Conservation (phyloP, 768 basidiomycete species). For the Naganishia onofrii region DNA sequence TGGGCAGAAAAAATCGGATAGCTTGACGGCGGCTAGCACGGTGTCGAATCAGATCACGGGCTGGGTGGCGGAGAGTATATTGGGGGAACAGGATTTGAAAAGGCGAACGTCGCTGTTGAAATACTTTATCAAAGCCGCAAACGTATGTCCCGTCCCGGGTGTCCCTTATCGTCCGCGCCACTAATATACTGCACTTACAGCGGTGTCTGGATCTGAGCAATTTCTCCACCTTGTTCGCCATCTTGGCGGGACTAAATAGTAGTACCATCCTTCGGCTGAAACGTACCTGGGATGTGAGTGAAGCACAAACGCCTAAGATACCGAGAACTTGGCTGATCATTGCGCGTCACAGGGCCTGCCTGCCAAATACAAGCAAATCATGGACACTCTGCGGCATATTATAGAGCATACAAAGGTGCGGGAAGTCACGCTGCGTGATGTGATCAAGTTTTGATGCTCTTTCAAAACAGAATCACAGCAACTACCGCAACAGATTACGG, state of each 20-base stretch:
- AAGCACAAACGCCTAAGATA: background rate
- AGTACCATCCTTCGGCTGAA: conserved; percentile 87
- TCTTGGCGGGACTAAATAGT: conserved; percentile 90
- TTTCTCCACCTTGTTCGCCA: conserved; percentile 86
- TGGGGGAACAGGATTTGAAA: conserved; percentile 81
- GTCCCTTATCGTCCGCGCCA: conserved; percentile 1
- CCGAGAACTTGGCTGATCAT: conserved; percentile 12
- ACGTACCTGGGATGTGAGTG: conserved; percentile 86
- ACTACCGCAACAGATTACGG: conserved; percentile 77
- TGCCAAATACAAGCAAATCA: conserved; percentile 74
- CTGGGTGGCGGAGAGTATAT: conserved; percentile 80
- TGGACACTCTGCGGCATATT: conserved; percentile 76
- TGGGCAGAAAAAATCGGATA: conserved; percentile 66
- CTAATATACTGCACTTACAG: conserved; percentile 54
- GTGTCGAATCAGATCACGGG: conserved; percentile 91
- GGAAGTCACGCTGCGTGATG: conserved; percentile 63
- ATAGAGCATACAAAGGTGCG: conserved; percentile 70
- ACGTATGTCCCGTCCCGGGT: conserved; percentile 40
- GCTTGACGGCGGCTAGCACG: conserved; percentile 75
- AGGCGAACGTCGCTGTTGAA: conserved; percentile 77
- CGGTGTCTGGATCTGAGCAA: conserved; percentile 79
- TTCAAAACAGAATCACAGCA: conserved; percentile 58
- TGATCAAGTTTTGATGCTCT: background rate
- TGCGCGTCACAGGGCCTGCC: conserved; percentile 65
- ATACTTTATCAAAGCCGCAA: conserved; percentile 82